Conservation (phyloP, 345 rosid species). For the Arabis alpina region DNA sequence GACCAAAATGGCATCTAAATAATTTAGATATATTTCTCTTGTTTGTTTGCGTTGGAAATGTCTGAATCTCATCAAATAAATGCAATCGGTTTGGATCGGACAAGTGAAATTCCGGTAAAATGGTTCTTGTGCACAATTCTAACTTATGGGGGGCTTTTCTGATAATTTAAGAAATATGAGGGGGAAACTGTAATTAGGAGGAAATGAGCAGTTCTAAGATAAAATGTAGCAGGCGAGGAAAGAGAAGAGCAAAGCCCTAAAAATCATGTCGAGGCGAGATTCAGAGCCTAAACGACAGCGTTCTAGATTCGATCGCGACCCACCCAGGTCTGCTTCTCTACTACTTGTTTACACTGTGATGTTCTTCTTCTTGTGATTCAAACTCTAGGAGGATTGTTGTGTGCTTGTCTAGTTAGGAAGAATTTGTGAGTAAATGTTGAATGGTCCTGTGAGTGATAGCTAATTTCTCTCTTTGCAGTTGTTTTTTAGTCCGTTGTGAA, state of each 20-base stretch:
- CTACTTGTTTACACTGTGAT: not conserved
- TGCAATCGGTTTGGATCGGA: not conserved
- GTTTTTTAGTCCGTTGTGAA: not conserved
- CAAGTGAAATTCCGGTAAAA: not conserved
- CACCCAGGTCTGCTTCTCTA: slow-evolving; percentile 52
- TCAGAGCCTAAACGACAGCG: slow-evolving; percentile 59
- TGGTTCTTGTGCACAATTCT: not conserved
- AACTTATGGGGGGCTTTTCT: slow-evolving; percentile 10
- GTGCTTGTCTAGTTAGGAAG: too few relatives aligned
- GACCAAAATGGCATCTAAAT: too few relatives aligned
- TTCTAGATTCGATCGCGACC: slow-evolving; percentile 56
- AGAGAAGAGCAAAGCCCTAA: slow-evolving; percentile 32
- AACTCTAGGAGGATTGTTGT: not conserved
- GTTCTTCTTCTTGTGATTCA: not conserved
- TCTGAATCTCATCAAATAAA: not conserved
- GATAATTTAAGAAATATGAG: not conserved
- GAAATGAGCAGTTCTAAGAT: not conserved
- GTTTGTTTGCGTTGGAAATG: too few relatives aligned
- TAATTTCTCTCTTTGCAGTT: too few relatives aligned
- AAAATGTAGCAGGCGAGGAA: slow-evolving; percentile 11
- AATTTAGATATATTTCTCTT: too few relatives aligned
- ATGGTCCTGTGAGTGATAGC: too few relatives aligned
- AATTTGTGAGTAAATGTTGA: too few relatives aligned
- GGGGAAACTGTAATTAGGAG: not conserved
- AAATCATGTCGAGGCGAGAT: slow-evolving; percentile 63